Percentiles rank a stretch among this genome's conserved stretches.
Conservation (phyloP, 257 asterid genomes). For the Przewalskia tangutica region DNA sequence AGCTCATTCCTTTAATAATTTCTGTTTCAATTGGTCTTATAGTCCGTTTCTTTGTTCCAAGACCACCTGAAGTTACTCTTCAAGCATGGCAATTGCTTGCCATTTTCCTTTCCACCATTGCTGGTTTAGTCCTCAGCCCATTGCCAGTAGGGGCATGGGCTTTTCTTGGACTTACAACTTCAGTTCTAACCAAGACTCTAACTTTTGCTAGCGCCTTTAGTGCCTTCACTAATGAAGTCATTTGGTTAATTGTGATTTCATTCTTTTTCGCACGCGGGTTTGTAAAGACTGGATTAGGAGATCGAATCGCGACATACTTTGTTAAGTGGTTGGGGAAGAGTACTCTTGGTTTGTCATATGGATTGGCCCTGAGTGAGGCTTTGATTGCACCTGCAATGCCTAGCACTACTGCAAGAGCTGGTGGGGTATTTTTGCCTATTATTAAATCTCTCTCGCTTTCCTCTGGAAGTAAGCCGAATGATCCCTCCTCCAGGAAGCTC, state of each 20-base stretch:
- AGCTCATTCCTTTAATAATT: conserved; percentile 45
- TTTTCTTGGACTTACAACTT: conserved; percentile 64
- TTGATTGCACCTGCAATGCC: conserved; percentile 98
- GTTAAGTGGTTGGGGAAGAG: conserved; percentile 91
- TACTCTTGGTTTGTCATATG: conserved; percentile 85
- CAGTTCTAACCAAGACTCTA: conserved; percentile 58
- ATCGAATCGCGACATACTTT: conserved; percentile 77
- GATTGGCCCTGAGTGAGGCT: conserved; percentile 82
- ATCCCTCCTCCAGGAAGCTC: conserved; percentile 67
- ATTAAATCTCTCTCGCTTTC: conserved; percentile 75
- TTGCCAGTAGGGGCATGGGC: conserved; percentile 99
- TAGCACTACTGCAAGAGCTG: conserved; percentile 96
- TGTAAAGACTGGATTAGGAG: conserved; percentile 86
- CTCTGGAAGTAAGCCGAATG: conserved; percentile 73
- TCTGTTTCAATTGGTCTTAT: conserved; percentile 59
- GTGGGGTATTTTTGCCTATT: conserved; percentile 88
- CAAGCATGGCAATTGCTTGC: conserved; percentile 89
- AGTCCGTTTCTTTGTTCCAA: conserved; percentile 62
- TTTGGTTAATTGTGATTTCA: conserved; percentile 83
- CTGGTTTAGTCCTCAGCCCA: conserved; percentile 80
- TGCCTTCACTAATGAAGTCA: conserved; percentile 89
- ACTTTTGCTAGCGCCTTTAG: conserved; percentile 59
- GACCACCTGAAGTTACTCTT: conserved; percentile 60
- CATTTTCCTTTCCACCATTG: conserved; percentile 74
- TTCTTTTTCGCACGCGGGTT: conserved; percentile 91